phyloP scores from a whole-genome alignment of 768 basidiomycete genomes.

The Russula compacta region DNA sequence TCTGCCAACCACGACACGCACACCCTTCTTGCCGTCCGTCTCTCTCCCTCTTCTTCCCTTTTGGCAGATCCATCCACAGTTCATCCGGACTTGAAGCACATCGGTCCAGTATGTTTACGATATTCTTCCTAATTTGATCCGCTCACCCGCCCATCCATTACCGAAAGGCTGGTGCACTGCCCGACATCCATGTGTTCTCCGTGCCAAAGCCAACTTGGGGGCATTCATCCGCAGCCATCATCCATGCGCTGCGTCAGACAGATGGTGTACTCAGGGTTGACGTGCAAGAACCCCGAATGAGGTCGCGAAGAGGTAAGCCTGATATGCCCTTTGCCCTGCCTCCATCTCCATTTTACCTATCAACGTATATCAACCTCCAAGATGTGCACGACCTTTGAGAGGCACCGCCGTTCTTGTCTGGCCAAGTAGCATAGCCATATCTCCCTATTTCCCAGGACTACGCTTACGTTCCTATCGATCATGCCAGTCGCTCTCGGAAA shows the following conservation, averaged over 20 bases:
- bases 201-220: slow-evolving; percentile 14
- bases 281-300: slow-evolving; percentile 14
- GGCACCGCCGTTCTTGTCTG: not conserved
- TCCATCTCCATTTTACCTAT: not conserved
- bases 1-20: slow-evolving; percentile 9
- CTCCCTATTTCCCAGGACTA: not conserved
- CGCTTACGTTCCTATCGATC: not conserved
- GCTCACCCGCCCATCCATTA: not conserved
- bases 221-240: slow-evolving; percentile 2
- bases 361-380: not conserved
- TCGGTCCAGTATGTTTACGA: slow-evolving; percentile 12
- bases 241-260: slow-evolving; percentile 1
- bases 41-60: slow-evolving; percentile 6
- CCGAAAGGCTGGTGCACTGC: slow-evolving; percentile 14
- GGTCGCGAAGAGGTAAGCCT: slow-evolving; percentile 15
- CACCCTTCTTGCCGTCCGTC: slow-evolving; percentile 15
- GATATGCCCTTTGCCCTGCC: not conserved
- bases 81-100: slow-evolving; percentile 13
- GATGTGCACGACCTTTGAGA: slow-evolving; percentile 6
- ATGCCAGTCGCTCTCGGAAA: not conserved
- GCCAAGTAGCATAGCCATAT: not conserved
- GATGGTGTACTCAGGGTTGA: slow-evolving; percentile 19
- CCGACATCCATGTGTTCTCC: slow-evolving; percentile 15
- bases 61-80: slow-evolving; percentile 7
- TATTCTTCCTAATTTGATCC: not conserved